Base-by-base conservation (phyloP, 2,329 filamentous ascomycete genomes). In the Aureobasidium melanogenum region DNA sequence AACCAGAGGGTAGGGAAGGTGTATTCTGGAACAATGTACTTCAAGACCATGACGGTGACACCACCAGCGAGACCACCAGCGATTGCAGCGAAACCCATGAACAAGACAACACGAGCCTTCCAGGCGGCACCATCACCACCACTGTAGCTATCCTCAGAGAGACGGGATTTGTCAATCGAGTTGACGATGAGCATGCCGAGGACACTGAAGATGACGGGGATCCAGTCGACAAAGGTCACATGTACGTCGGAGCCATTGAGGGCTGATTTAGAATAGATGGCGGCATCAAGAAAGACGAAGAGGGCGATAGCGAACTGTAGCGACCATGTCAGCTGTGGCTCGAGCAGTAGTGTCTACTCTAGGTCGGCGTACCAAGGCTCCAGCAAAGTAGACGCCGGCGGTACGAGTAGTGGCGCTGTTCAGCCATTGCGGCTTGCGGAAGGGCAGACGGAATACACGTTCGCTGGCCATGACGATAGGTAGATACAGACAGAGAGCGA, bases 131-230 rank as follows among this genome's bases (percentile, higher is more conserved):
- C 83, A 63, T 81, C 83, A 2, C 85, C 85, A 55, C 78, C 81
- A 63, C 80, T 83, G 70, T 84, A 88, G 69, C 77, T 83, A 70
- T 88, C 85, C 36, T 82, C 84, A 41, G 79, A 81, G 61, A 88
- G 72, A 43, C 84, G 78, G 28, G 83, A 81, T 74, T 88, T 88
- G 69, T 88, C 85, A 69, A 88, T 88, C 64, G 80, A 84, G 73
- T 88, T 88, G 77, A 88, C 88, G 67, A 88, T 84, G 55, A 88
- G 79, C 85, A 88, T 88, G 63, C 85, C 85, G 34, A 88, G 78
- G 63, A 83, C 79, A 46, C 82, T 86, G 77, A 86, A 88, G 74
- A 88, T 88, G 63, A 82, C 81, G 3, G 85, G 86, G 66, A 88
- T 85, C 85, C 85, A 88, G 76, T 88, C 85, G 66, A 88, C 80